Base-by-base conservation (phyloP, 495 filamentous ascomycete species). In the Podospora tetraspora region DNA sequence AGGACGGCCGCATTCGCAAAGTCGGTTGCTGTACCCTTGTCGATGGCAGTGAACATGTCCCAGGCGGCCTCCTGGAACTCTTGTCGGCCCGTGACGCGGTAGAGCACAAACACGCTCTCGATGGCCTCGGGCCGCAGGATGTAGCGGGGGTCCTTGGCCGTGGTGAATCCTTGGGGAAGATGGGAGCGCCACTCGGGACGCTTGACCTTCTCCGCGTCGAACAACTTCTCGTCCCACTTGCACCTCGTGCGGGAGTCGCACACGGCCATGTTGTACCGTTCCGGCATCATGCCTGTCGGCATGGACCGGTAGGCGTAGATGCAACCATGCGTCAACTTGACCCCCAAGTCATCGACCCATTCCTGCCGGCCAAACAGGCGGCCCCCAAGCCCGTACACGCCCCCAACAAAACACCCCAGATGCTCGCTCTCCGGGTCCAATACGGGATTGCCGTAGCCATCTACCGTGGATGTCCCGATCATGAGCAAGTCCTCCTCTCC, bases 251-350 rank as follows among this genome's bases (percentile, higher is more conserved):
- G 76, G 56, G 88, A 84, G 34, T 85, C 77, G 76, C 94, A 97
- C 8, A 86, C 81, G 13, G 91, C 75, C 24, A 89, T 79, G 19
- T 80, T 76, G 71, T 91, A 88, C 7, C 79, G 73, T 76, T 97
- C 94, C 0, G 94, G 93, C 91, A 94, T 94, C 72, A 97, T 92
- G 1, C 92, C 94, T 0, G 90, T 91, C 13, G 85, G 81, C 23
- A 90, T 92, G 22, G 86, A 80, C 68, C 88, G 84, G 73, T 97
- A 97, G 0, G 90, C 88, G 86, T 91, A 97, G 22, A 94, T 88
- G 74, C 94, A 97, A 24, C 93, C 94, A 63, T 92, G 88, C 0
- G 93, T 92, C 25, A 97, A 81, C 74, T 91, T 90, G 60, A 82
- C 77, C 9, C 90, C 94, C 27, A 91, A 81, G n/a, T 74, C 70